These are phyloP conservation scores for Parietaria judaica DNA, from an alignment of 306 rosid species.

Conservation along the genomic window DNA sequence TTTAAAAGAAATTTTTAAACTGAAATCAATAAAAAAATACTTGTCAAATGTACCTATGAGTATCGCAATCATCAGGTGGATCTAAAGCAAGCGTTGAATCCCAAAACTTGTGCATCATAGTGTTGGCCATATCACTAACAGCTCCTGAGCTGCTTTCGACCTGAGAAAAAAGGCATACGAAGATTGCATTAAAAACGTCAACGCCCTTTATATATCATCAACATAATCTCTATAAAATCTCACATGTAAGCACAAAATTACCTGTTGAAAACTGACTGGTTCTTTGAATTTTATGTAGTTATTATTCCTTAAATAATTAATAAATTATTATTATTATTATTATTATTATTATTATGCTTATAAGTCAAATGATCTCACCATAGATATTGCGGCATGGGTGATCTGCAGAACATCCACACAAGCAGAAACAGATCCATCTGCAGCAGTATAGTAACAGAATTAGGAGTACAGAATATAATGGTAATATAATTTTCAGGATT, in stretches of 20 bases:
- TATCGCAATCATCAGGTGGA: slow-evolving; percentile 80
- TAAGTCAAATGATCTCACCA: slow-evolving; percentile 38
- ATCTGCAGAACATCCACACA: slow-evolving; percentile 92
- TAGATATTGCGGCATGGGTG: slow-evolving; percentile 81
- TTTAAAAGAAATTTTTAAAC: no score
- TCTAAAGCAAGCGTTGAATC: slow-evolving; percentile 80
- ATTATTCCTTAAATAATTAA: no score
- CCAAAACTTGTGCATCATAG: slow-evolving; percentile 96
- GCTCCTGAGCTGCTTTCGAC: slow-evolving; percentile 70
- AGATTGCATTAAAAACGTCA: neutral
- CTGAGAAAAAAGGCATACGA: slow-evolving; percentile 23
- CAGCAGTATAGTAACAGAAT: slow-evolving; percentile 4
- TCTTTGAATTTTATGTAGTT: no score
- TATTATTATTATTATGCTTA: no score
- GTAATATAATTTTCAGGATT: no score
- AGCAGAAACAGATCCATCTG: slow-evolving; percentile 71
- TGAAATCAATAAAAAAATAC: no score
- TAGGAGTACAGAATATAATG: slow-evolving; percentile 1
- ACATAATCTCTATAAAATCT: neutral
- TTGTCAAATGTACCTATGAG: slow-evolving; percentile 43
- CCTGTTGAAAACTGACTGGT: no score
- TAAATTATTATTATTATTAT: no score
- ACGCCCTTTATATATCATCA: no score
- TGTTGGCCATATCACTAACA: slow-evolving; percentile 70
- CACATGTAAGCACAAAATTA: neutral